These are phyloP conservation scores for Suillus fuscotomentosus DNA, from an alignment of 768 basidiomycete species.

Conservation along the genomic window DNA sequence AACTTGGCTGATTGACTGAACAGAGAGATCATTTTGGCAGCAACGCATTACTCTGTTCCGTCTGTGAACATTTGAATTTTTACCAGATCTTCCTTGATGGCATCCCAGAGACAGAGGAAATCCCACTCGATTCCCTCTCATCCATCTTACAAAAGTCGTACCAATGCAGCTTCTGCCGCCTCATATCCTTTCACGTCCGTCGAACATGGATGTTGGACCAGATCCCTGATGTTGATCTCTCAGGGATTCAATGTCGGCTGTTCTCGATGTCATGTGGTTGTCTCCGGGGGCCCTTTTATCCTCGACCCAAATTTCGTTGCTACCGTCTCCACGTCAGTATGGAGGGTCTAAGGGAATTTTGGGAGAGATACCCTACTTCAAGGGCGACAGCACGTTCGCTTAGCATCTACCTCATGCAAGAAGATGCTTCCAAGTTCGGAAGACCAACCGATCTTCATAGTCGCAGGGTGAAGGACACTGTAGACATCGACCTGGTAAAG, in stretches of 20 bases:
- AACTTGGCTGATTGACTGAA: neutral
- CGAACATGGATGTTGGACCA: slow-evolving; percentile 4
- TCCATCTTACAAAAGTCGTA: slow-evolving; percentile 4
- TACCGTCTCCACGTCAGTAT: slow-evolving; percentile 3
- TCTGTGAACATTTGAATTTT: slow-evolving; percentile 8
- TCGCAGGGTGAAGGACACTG: slow-evolving; percentile 4
- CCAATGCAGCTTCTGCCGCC: slow-evolving; percentile 8
- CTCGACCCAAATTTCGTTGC: neutral
- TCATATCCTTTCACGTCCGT: slow-evolving; percentile 1
- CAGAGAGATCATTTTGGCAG: neutral
- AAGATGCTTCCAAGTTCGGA: slow-evolving; percentile 5
- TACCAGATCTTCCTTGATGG: slow-evolving; percentile 5
- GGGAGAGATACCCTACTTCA: neutral
- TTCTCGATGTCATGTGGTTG: neutral
- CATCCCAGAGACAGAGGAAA: neutral
- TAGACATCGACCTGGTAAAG: slow-evolving; percentile 6
- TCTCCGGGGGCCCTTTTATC: neutral
- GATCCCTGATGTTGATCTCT: neutral
- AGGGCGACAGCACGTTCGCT: slow-evolving; percentile 1
- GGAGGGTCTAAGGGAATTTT: neutral
- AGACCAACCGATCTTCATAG: slow-evolving; percentile 8
- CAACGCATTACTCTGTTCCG: neutral
- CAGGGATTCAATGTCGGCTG: neutral
- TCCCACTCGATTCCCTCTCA: neutral
- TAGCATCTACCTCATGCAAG: slow-evolving; percentile 5